Evolutionary conservation across 2,329 filamentous ascomycete genomes (phyloP), one percentile per base, ranked within the genome.

Genomic region (Penicillium sp.): DNA sequence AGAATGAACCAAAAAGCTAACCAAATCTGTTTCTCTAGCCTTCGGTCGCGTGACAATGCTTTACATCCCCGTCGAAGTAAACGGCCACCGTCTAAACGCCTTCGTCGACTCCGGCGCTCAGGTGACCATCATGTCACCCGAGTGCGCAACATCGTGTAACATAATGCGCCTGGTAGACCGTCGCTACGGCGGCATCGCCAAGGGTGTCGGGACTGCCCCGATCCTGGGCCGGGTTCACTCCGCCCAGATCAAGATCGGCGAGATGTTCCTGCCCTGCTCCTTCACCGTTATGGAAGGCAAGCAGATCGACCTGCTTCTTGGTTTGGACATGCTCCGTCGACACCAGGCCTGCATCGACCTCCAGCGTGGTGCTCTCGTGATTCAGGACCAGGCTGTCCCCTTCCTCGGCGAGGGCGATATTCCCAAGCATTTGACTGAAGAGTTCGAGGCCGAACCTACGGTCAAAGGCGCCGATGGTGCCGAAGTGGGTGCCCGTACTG

Each of bases 221-320:
- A 97, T 99, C 65, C 87, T 99, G 19, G 94, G 94, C 31, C 90
- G 94, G 50, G 94, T 99, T 4, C 94, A 99, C 74, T 91, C 90
- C 22, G 94, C 94, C 10, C 91, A 93, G 74, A 95, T 99, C 74
- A 93, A 90, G 74, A 94, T 99, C 64, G 94, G 93, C 50, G 85
- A 83, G 40, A 84, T 93, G 59, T 91, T 91, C 70, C 80, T 99
- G 64, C 88, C 93, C 3, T 97, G 92, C 77, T 94, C 91, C 57
- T 99, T 99, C 74, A 99, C 94, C 3, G 94, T 99, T 69, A 99
- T 99, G 94, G 94, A 99, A 77, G 94, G 94, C 61, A 99, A 97
- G 75, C 87, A 91, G 50, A 94, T 99, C 25, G 94, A 97, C 71
- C 81, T 99, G 17, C 83, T 99, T 2, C 84, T 99, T 12, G 94